Conservation (phyloP, 2,329 filamentous ascomycete genomes). For the Ceratocystiopsis minuta region DNA sequence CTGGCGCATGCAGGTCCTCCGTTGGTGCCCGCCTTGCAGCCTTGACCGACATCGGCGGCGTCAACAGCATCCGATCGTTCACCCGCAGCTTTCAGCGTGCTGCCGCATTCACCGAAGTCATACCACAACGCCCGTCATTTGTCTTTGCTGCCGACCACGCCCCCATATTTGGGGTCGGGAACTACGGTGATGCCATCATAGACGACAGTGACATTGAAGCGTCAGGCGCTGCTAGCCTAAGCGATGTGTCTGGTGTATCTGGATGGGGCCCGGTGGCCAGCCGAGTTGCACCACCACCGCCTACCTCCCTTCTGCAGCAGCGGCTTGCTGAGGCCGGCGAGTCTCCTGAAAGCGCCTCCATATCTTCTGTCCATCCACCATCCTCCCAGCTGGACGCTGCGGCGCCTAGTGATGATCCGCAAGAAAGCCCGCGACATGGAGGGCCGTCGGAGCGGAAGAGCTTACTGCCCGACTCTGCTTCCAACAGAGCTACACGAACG, state of each 20-base stretch:
- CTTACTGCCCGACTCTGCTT: conserved; percentile 13
- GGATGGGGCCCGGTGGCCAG: too few relatives aligned
- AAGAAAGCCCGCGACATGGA: background rate
- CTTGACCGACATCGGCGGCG: conserved; percentile 59
- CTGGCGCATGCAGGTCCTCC: conserved; percentile 17
- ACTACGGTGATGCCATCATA: too few relatives aligned
- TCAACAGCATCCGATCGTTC: conserved; percentile 90
- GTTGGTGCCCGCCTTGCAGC: conserved; percentile 37
- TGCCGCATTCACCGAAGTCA: conserved; percentile 72
- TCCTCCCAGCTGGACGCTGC: conserved; percentile 8
- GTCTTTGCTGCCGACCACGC: conserved; percentile 41
- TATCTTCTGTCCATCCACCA: too few relatives aligned
- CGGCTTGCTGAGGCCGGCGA: too few relatives aligned
- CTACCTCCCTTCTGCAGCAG: too few relatives aligned
- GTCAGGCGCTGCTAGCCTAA: too few relatives aligned
- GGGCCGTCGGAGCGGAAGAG: conserved; percentile 24
- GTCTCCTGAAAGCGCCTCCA: too few relatives aligned
- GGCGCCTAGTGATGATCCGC: background rate
- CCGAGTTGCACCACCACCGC: too few relatives aligned
- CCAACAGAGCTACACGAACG: conserved; percentile 18
- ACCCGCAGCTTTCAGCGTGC: conserved; percentile 84
- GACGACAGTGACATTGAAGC: too few relatives aligned
- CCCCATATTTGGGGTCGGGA: conserved; percentile 15
- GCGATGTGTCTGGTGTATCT: too few relatives aligned
- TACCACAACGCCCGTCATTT: conserved; percentile 62